Evolutionary conservation across 1,284 basidiomycete species (phyloP), one percentile per base, ranked within the genome.

Genomic region (Anthracocystis setariae): DNA sequence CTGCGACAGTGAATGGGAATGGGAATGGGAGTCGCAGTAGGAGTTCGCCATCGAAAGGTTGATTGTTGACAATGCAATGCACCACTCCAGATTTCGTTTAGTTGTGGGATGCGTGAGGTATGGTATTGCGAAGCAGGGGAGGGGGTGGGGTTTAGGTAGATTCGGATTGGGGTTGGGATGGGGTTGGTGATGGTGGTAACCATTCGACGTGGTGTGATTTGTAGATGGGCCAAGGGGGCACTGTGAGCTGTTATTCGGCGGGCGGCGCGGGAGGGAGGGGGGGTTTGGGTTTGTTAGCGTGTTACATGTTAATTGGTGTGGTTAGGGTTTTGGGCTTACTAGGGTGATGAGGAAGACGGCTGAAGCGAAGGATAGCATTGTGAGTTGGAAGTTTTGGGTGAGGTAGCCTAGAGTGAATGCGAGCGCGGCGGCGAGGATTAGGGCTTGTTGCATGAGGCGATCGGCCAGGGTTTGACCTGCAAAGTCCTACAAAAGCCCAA

Each of bases 211-310:
- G 61, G 42, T 66, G 33, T 25, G 46, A 54, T 48, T 69, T 73
- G 59, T 55, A 73, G n/a, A 69, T 43, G 8, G 58, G 54, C 71
- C 71, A 73, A 4, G 62, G 46, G 10, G 71, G 71, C 0, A 73
- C 66, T 8, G 66, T 62, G 8, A 65, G 23, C 65, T 68, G 39
- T 42, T 3, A 43, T 20, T n/a, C 8, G 5, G 40, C 5, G 20
- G 15, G 32, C 15, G 32, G 8, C 8, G 32, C 8, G 32, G 15
- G 32, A 33, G 32, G 15, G 32, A 33, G 32, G 15, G 15, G 15
- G 32, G 32, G 32, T n/a, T n/a, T n/a, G n/a, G n/a, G n/a, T n/a
- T n/a, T n/a, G n/a, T n/a, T n/a, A n/a, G n/a, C n/a, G n/a, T n/a
- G n/a, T n/a, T n/a, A n/a, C n/a, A n/a, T n/a, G n/a, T 20, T 15